Base-by-base conservation (phyloP, 257 asterid species). In the Misopates orontium region DNA sequence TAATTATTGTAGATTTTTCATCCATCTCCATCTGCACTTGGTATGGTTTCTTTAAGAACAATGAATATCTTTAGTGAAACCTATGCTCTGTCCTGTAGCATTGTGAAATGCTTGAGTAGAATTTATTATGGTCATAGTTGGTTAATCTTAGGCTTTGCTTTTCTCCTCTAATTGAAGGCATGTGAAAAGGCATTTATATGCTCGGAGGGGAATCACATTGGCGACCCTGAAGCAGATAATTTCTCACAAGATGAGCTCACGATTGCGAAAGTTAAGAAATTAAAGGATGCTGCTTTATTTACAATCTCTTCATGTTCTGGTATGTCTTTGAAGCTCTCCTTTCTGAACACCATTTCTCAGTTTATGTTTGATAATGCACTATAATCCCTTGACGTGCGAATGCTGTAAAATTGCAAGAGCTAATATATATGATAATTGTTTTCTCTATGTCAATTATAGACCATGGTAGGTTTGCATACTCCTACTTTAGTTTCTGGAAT, bases 261-360 rank as follows among this genome's bases (percentile, higher is more conserved):
- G 44, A 47, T 66, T 69, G 75, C 78, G 73, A 78, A 82, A 69
- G 79, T 92, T 79, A 78, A 71, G 77, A 79, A 66, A 49, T 79
- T 89, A 73, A 82, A 82, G 77, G 80, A 83, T 66, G 67, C 57
- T 65, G 87, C 89, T 51, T 50, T 75, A 56, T 70, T 75, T 55
- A 73, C 79, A 25, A 86, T 79, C 41, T 81, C 93, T 65, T 77
- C 96, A 49, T 79, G 57, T 69, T 85, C 97, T 67, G 91, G 98
- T 92, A 87, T 48, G 60, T 59, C 14, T 44, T 67, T 40, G 55
- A 62, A 45, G 60, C 14, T 72, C 55, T 67, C 36, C 36, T 21
- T 54, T 68, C 40, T 21, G 62, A 47, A 31, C 53, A 25, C 67
- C 60, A 22, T 56, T 62, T 70, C 40, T 20, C 56, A 48, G 32